Conservation (phyloP, 345 rosid genomes). For the Barbarea vulgaris region DNA sequence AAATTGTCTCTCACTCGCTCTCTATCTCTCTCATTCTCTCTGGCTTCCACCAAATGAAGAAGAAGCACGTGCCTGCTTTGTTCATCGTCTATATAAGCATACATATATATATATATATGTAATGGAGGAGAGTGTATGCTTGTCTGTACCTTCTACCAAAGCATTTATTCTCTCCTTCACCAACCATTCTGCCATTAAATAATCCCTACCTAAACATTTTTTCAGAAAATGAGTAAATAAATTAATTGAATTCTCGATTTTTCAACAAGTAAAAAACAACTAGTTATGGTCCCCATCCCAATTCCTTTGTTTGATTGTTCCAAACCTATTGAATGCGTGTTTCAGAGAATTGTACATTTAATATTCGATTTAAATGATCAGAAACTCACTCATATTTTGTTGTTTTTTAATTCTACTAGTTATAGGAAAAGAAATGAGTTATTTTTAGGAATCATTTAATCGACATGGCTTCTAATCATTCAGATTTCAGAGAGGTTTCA, state of each 20-base stretch:
- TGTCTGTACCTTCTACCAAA: conserved; percentile 44
- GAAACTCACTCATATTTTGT: too few relatives aligned
- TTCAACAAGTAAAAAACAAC: conserved; percentile 6
- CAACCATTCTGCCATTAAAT: conserved; percentile 27
- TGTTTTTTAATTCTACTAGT: neutral
- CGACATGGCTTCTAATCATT: neutral
- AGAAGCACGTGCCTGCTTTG: conserved; percentile 40
- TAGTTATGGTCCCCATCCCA: conserved; percentile 33
- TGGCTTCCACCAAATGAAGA: conserved; percentile 41
- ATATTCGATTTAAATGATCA: neutral
- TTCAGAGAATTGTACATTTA: conserved; percentile 6
- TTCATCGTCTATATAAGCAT: conserved; percentile 21
- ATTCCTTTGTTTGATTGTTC: neutral
- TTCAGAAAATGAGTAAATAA: neutral
- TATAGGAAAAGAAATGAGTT: neutral
- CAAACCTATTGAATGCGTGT: conserved; percentile 24
- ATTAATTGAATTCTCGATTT: neutral
- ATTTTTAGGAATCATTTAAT: neutral
- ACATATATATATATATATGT: conserved; percentile 12
- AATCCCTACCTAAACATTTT: conserved; percentile 14
- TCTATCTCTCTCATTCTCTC: conserved; percentile 18
- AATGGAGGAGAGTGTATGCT: conserved; percentile 30
- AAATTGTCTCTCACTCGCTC: too few relatives aligned
- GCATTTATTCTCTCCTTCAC: conserved; percentile 44
- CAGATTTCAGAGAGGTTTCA: neutral